These are phyloP conservation scores for Aphanomyces invadans DNA, from an alignment of 352 stramenopile species.

Conservation along the genomic window DNA sequence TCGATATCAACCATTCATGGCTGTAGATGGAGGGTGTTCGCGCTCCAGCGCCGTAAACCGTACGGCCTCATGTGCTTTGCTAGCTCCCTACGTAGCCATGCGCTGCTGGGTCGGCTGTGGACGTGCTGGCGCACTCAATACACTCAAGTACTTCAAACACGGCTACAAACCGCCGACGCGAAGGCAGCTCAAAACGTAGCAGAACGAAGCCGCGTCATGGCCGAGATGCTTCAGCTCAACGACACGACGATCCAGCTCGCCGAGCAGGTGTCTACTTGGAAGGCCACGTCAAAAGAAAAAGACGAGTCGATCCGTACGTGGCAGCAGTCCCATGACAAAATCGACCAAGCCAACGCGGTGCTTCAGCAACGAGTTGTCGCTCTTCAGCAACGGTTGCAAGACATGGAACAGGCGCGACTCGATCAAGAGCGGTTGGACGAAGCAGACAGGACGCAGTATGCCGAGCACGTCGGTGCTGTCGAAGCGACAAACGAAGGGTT, in stretches of 20 bases:
- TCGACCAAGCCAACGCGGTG: conserved; percentile 19
- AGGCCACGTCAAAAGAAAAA: conserved; percentile 13
- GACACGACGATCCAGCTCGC: conserved; percentile 4
- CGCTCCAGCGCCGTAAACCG: not conserved
- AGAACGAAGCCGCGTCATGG: not conserved
- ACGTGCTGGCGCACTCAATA: not conserved
- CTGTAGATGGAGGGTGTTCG: conserved; percentile 6
- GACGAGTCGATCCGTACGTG: conserved; percentile 23
- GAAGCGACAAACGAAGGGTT: not conserved
- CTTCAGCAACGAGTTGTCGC: conserved; percentile 33
- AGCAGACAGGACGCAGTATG: not conserved
- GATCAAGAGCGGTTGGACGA: not conserved
- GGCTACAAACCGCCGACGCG: not conserved
- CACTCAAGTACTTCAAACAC: not conserved
- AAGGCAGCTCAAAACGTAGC: not conserved
- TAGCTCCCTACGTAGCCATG: not conserved
- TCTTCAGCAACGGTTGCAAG: conserved; percentile 27
- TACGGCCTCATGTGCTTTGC: not conserved
- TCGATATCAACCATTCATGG: too few species aligned
- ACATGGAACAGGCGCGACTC: not conserved
- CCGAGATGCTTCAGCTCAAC: conserved; percentile 7
- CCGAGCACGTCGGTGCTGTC: not conserved
- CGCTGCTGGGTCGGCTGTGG: not conserved
- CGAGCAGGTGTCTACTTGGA: not conserved
- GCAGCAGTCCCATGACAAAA: conserved; percentile 21